A percentile compares a stretch with the other conserved stretches of the same genome.
Conservation (phyloP, 1,284 basidiomycete species). For the Tilletia caries region DNA sequence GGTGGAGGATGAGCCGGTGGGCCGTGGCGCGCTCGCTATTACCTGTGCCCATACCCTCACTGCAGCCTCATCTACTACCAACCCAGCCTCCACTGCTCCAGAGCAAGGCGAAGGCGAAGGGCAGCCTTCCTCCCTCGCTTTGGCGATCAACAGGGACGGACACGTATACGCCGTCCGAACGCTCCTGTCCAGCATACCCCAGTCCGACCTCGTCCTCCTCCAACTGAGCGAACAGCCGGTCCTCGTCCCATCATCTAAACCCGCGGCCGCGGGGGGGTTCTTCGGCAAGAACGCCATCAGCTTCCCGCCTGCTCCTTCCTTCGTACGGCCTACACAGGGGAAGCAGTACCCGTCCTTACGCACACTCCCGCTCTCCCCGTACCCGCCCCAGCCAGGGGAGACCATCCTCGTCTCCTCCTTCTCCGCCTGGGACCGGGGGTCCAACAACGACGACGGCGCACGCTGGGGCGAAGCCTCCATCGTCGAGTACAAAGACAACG, state of each 20-base stretch:
- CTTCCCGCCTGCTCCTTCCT: no score
- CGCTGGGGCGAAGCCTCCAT: constrained; percentile 46
- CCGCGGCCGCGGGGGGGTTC: constrained; percentile 9
- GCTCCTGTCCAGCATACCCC: constrained; percentile 63
- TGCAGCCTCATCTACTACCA: constrained; percentile 15
- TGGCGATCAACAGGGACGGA: constrained; percentile 52
- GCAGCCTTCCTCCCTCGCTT: constrained; percentile 41
- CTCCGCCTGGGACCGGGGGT: constrained; percentile 52
- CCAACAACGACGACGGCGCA: no score
- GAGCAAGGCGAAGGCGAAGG: constrained; percentile 30
- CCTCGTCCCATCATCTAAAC: constrained; percentile 56
- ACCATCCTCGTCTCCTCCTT: constrained; percentile 64
- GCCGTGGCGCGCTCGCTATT: constrained; percentile 57
- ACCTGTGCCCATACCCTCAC: constrained; percentile 67
- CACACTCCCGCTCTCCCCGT: constrained; percentile 67
- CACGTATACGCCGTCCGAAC: constrained; percentile 59
- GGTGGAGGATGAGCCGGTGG: constrained; percentile 33
- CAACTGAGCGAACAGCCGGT: constrained; percentile 35
- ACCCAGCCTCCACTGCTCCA: constrained; percentile 7
- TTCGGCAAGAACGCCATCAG: not conserved
- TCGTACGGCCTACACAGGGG: not conserved
- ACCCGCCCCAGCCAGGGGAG: constrained; percentile 62
- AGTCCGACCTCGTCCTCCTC: constrained; percentile 61
- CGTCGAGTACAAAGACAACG: constrained; percentile 47
- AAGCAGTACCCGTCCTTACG: constrained; percentile 27